phyloP scores from a whole-genome alignment of 768 basidiomycete genomes.

The Kwoniella bestiolae region DNA sequence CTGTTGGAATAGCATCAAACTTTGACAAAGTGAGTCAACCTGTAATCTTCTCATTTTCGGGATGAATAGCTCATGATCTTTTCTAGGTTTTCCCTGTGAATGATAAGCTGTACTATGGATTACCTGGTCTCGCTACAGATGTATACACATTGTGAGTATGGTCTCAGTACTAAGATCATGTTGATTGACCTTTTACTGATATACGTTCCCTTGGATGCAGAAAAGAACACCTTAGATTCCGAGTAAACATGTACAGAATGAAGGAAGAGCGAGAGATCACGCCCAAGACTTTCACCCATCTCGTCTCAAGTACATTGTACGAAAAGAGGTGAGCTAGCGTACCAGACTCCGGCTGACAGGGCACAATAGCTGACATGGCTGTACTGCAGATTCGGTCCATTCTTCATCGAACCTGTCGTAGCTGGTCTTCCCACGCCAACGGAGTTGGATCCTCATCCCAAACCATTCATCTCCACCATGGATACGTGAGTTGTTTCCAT shows the following conservation, averaged over 20 bases:
- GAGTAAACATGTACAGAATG: slow-evolving; percentile 99
- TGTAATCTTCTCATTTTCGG: background rate
- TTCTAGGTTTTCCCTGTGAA: slow-evolving; percentile 87
- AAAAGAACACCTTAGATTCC: slow-evolving; percentile 85
- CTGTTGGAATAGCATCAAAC: slow-evolving; percentile 82
- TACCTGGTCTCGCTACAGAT: slow-evolving; percentile 91
- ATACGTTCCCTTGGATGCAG: slow-evolving; percentile 58
- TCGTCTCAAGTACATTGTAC: slow-evolving; percentile 93
- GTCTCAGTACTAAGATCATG: background rate
- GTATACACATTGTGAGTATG: slow-evolving; percentile 79
- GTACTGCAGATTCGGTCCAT: slow-evolving; percentile 74
- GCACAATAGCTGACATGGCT: background rate
- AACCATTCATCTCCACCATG: slow-evolving; percentile 92
- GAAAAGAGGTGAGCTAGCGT: slow-evolving; percentile 70
- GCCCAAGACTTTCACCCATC: slow-evolving; percentile 92
- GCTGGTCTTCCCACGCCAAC: slow-evolving; percentile 69
- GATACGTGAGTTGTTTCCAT: slow-evolving; percentile 61
- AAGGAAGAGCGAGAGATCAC: slow-evolving; percentile 98
- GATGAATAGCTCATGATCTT: slow-evolving; percentile 22
- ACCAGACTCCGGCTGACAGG: background rate
- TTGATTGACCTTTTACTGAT: background rate
- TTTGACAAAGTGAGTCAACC: slow-evolving; percentile 80
- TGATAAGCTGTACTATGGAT: slow-evolving; percentile 86
- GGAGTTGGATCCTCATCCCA: slow-evolving; percentile 63
- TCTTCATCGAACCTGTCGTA: slow-evolving; percentile 94